Evolutionary conservation across 2,329 filamentous ascomycete species (phyloP).

Genomic region (Aureobasidium sp.): DNA sequence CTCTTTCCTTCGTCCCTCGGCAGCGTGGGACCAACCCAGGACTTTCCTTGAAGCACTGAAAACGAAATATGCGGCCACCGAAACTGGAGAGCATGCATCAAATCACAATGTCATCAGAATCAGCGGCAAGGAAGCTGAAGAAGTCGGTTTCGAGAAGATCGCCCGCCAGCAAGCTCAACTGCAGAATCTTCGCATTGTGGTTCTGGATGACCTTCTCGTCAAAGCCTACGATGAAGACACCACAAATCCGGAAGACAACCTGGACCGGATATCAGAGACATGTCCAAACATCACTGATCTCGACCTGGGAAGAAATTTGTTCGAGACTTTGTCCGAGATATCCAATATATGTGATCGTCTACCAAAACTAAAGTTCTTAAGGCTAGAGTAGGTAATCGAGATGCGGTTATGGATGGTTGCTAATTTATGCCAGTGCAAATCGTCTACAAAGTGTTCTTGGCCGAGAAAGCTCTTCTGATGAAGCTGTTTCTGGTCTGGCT

Average conservation of each 20-base stretch:
- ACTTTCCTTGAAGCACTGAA: slow-evolving; percentile 73
- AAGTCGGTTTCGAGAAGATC: slow-evolving; percentile 93
- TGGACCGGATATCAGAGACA: slow-evolving; percentile 24
- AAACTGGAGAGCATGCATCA: slow-evolving; percentile 26
- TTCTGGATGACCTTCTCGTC: slow-evolving; percentile 62
- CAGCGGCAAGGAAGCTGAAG: slow-evolving; percentile 76
- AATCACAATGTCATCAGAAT: slow-evolving; percentile 52
- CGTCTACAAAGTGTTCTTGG: slow-evolving; percentile 44
- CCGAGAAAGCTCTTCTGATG: not conserved
- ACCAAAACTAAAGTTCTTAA: slow-evolving; percentile 55
- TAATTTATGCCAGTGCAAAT: slow-evolving; percentile 53
- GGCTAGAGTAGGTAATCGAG: slow-evolving; percentile 56
- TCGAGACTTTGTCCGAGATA: slow-evolving; percentile 60
- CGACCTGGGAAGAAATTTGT: slow-evolving; percentile 77
- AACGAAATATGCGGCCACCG: slow-evolving; percentile 68
- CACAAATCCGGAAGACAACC: not conserved
- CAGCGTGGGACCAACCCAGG: slow-evolving; percentile 57
- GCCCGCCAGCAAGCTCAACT: slow-evolving; percentile 69
- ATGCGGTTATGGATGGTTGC: not conserved
- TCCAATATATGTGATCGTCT: slow-evolving; percentile 64
- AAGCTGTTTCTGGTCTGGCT: slow-evolving; percentile 11
- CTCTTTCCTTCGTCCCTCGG: slow-evolving; percentile 77
- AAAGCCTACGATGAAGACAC: slow-evolving; percentile 14
- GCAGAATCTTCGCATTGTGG: slow-evolving; percentile 67
- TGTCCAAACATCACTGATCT: slow-evolving; percentile 60